Percentiles rank a stretch among this genome's conserved stretches.
Conservation (phyloP, 2,329 filamentous ascomycete species). For the Diaporthe eres region DNA sequence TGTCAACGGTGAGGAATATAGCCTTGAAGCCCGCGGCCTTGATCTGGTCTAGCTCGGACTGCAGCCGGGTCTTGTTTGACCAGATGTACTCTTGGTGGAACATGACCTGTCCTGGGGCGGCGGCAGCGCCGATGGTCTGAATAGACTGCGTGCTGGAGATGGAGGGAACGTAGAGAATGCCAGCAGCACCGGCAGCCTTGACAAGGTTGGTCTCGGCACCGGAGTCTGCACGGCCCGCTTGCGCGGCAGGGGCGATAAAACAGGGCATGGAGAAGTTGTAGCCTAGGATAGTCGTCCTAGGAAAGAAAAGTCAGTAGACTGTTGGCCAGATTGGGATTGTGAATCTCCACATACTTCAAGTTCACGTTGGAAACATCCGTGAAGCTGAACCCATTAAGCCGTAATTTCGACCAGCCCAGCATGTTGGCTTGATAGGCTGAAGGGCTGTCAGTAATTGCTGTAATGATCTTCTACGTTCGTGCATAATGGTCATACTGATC, state of each 20-base stretch:
- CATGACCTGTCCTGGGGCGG: background rate
- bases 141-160: conserved; percentile 10
- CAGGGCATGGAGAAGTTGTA: conserved; percentile 5
- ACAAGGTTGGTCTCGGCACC: conserved; percentile 1
- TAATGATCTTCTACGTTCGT: no score
- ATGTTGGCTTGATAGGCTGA: conserved; percentile 19
- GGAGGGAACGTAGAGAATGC: background rate
- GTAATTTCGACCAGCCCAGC: conserved; percentile 15
- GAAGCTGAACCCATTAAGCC: conserved; percentile 3
- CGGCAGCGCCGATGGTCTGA: background rate
- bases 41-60: conserved; percentile 3
- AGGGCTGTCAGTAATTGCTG: background rate
- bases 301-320: background rate
- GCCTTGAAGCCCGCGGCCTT: background rate
- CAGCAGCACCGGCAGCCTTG: conserved; percentile 1
- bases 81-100: conserved; percentile 14
- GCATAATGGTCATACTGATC: background rate
- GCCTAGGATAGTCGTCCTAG: background rate
- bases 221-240: background rate
- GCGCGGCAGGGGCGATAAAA: background rate
- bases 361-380: background rate
- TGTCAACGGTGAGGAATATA: background rate
- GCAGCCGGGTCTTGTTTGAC: conserved; percentile 3
- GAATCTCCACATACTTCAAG: background rate
- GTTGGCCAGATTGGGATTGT: no score